Conservation (phyloP, 495 filamentous ascomycete species). For the Penicillium dipodomyicola region DNA sequence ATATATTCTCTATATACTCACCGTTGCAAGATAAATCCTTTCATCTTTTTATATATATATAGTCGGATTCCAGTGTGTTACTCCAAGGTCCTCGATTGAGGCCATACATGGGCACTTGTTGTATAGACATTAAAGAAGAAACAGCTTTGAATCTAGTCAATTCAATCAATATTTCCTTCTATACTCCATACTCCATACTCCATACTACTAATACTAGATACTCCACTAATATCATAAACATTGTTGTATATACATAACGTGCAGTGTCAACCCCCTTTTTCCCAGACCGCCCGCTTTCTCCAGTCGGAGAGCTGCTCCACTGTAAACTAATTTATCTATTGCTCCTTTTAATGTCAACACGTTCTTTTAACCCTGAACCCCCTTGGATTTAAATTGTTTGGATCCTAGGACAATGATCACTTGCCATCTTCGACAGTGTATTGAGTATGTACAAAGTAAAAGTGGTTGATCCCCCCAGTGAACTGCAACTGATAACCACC, state of each 20-base stretch:
- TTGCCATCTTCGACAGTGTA: not conserved
- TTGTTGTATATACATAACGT: not conserved
- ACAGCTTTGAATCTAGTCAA: not conserved
- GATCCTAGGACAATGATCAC: too few relatives aligned
- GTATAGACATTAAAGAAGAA: not conserved
- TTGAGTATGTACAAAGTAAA: constrained; percentile 14
- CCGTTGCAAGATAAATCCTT: not conserved
- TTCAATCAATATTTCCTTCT: not conserved
- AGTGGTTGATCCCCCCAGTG: constrained; percentile 6
- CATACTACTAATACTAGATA: not conserved
- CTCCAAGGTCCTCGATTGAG: not conserved
- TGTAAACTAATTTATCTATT: constrained; percentile 25
- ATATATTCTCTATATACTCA: not conserved
- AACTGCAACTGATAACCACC: constrained; percentile 24
- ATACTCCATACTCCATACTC: not conserved
- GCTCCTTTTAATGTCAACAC: constrained; percentile 31
- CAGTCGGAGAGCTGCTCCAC: constrained; percentile 29
- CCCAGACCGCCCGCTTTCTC: constrained; percentile 22
- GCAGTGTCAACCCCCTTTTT: constrained; percentile 7
- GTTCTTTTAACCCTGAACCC: not conserved
- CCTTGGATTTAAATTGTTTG: not conserved
- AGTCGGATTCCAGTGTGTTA: not conserved
- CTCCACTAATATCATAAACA: not conserved
- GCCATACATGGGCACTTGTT: not conserved
- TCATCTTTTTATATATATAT: not conserved